Evolutionary conservation across 441 rosid species (phyloP).

Genomic region (Capsella rubella): DNA sequence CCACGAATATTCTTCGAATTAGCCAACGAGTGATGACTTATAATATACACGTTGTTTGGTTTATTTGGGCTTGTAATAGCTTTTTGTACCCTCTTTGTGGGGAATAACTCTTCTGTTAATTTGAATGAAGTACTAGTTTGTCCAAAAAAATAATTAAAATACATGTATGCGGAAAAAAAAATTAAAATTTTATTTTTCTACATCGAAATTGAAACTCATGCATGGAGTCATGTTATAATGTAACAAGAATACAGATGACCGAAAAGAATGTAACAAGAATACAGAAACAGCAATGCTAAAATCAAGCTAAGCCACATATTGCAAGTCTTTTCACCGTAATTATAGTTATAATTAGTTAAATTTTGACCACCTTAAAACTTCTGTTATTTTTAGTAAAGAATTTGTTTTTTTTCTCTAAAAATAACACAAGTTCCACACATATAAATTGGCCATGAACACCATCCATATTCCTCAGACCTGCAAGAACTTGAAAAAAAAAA

Average conservation of each 20-base stretch:
- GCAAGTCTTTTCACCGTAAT: conserved; percentile 31
- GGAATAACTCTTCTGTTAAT: too few species aligned
- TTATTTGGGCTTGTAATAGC: too few species aligned
- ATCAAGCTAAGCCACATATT: conserved; percentile 34
- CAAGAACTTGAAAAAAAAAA: conserved; percentile 37
- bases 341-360: conserved; percentile 35
- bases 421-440: conserved; percentile 23
- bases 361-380: conserved; percentile 30
- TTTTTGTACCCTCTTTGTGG: too few species aligned
- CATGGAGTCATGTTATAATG: background rate
- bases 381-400: background rate
- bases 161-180: too few species aligned
- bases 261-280: conserved; percentile 9
- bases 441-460: conserved; percentile 28
- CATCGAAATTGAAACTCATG: background rate
- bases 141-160: too few species aligned
- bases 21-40: background rate
- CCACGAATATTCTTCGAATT: too few species aligned
- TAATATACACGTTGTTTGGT: too few species aligned
- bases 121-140: too few species aligned
- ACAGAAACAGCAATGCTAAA: conserved; percentile 30
- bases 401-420: background rate
- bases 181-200: background rate
- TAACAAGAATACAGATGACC: conserved; percentile 14
- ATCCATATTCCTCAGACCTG: conserved; percentile 47